These are phyloP conservation scores for Botrytis squamosa DNA, from an alignment of 2,329 filamentous ascomycete species.

Conservation along the genomic window DNA sequence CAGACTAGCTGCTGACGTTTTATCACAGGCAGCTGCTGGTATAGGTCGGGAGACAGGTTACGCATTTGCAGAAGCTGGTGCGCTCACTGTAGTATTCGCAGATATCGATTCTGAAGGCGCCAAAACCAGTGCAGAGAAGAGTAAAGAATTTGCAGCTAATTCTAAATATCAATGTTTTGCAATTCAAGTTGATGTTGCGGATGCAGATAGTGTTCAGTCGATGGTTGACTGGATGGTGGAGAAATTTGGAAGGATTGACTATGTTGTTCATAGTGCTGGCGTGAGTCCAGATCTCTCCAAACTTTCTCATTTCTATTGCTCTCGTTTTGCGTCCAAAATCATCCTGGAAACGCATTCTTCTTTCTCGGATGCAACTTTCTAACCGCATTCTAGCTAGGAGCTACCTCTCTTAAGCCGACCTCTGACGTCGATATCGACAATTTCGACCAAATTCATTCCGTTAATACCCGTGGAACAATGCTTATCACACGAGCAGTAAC, in stretches of 20 bases:
- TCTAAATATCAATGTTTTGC: background rate
- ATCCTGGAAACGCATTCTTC: too few species aligned
- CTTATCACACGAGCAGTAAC: too few species aligned
- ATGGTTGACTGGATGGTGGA: slow-evolving; percentile 1
- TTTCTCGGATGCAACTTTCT: too few species aligned
- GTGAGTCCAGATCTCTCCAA: background rate
- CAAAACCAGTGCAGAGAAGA: background rate
- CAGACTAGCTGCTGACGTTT: background rate
- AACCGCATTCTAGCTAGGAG: background rate
- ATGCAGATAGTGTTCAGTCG: background rate
- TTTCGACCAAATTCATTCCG: background rate
- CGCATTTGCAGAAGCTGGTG: slow-evolving; percentile 3
- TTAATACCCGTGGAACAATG: background rate
- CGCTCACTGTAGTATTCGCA: background rate
- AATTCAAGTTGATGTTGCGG: background rate
- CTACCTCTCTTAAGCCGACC: background rate
- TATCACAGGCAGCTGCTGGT: background rate
- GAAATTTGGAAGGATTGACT: background rate
- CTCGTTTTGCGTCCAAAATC: background rate
- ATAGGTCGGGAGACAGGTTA: background rate
- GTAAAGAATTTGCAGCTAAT: background rate
- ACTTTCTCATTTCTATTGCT: too few species aligned
- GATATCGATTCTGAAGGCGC: background rate
- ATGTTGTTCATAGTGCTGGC: background rate
- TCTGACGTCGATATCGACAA: background rate